phyloP scores from a whole-genome alignment of 768 basidiomycete species.

The Sistotremastrum niveocremeum region DNA sequence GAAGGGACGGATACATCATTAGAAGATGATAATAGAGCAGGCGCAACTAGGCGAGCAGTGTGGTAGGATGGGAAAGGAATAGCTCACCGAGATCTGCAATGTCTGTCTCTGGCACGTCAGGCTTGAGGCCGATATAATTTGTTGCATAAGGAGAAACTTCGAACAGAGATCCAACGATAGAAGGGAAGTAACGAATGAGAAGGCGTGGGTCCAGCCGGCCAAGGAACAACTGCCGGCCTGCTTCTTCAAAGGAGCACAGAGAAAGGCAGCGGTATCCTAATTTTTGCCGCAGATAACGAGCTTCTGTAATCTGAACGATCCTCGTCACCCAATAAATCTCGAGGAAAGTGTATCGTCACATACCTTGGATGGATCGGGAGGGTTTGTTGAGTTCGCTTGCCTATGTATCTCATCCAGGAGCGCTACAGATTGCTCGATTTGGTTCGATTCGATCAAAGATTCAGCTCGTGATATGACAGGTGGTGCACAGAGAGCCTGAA shows the following conservation, averaged over 20 bases:
- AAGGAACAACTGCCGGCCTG: conserved; percentile 61
- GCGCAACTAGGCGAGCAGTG: conserved; percentile 8
- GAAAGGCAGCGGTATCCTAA: conserved; percentile 68
- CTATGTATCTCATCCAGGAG: conserved; percentile 43
- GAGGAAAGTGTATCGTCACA: too few relatives aligned
- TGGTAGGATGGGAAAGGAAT: conserved; percentile 7
- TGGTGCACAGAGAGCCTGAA: conserved; percentile 56
- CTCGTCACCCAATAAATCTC: conserved; percentile 28
- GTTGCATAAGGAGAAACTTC: conserved; percentile 11
- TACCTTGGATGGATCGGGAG: conserved; percentile 13
- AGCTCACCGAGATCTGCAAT: conserved; percentile 83
- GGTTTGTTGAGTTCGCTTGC: conserved; percentile 38
- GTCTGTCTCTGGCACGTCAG: conserved; percentile 52
- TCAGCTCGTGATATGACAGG: conserved; percentile 64
- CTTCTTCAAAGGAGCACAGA: conserved; percentile 76
- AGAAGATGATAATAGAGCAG: conserved; percentile 12
- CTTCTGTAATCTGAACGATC: conserved; percentile 45
- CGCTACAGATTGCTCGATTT: conserved; percentile 48
- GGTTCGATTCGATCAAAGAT: conserved; percentile 47
- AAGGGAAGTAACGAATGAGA: conserved; percentile 67
- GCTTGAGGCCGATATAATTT: not conserved
- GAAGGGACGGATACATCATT: conserved; percentile 21
- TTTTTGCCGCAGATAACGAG: conserved; percentile 68
- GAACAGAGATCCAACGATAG: conserved; percentile 57
- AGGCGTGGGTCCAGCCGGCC: conserved; percentile 79